Conservation (phyloP, 805 yeast genomes). For the Phaffomyces antillensis region DNA sequence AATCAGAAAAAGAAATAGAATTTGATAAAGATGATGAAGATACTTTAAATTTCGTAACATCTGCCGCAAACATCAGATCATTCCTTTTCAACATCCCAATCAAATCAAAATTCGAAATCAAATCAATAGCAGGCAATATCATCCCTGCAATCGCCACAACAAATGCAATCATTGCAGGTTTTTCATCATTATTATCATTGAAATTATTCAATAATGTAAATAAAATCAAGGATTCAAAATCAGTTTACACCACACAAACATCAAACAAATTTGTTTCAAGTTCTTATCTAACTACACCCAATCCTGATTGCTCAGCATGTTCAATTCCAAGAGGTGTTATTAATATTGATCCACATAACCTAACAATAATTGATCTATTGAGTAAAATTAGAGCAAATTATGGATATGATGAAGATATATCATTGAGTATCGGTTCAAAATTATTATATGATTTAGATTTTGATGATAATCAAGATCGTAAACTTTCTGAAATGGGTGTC, state of each 20-base stretch:
- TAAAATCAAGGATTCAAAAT: constrained; percentile 29
- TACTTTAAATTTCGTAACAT: constrained; percentile 78
- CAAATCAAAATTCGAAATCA: constrained; percentile 77
- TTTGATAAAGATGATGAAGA: constrained; percentile 96
- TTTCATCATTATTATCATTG: constrained; percentile 69
- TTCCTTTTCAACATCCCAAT: constrained; percentile 59
- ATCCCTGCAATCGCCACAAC: constrained; percentile 99
- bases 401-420: constrained; percentile 46
- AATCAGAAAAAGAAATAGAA: constrained; percentile 34
- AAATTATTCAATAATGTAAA: constrained; percentile 35
- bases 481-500: constrained; percentile 48
- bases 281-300: constrained; percentile 56
- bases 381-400: constrained; percentile 41
- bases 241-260: constrained; percentile 47
- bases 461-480: constrained; percentile 59
- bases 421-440: constrained; percentile 48
- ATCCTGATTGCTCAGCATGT: constrained; percentile 65
- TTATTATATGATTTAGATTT: constrained; percentile 82
- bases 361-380: constrained; percentile 46
- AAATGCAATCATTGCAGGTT: constrained; percentile 90
- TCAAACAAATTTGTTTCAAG: constrained; percentile 60
- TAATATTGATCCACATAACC: constrained; percentile 24
- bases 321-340: constrained; percentile 47
- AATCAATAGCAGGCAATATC: constrained; percentile 95
- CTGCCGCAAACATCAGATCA: constrained; percentile 78